Conservation (phyloP, 805 yeast species). For the Yarrowia deformans region DNA sequence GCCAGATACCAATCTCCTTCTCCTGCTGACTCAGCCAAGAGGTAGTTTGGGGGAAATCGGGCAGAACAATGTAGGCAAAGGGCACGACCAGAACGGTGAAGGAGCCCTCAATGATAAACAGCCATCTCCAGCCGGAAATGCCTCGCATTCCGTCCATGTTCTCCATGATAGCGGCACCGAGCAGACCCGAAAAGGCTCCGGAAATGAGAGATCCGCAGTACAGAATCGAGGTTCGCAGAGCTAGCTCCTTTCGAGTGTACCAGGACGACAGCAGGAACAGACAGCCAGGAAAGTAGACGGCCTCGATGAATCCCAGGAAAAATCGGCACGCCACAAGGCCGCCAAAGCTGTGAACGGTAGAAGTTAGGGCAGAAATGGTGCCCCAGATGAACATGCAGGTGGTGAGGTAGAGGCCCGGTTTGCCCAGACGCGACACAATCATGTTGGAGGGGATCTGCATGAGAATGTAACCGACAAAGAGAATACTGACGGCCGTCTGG, state of each 20-base stretch:
- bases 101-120: conserved; percentile 62
- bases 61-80: conserved; percentile 57
- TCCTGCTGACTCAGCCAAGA: conserved; percentile 43
- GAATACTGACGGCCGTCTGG: conserved; percentile 54
- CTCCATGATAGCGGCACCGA: conserved; percentile 61
- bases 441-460: conserved; percentile 49
- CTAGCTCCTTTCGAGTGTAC: conserved; percentile 61
- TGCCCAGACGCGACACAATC: conserved; percentile 51
- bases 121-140: conserved; percentile 61
- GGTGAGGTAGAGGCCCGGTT: conserved; percentile 55
- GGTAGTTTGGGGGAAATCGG: conserved; percentile 60
- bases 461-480: conserved; percentile 54
- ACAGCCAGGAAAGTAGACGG: conserved; percentile 59
- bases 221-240: conserved; percentile 59
- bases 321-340: conserved; percentile 57
- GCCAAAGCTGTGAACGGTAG: conserved; percentile 55
- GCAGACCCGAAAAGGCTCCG: conserved; percentile 63
- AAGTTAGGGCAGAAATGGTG: conserved; percentile 57
- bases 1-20: conserved; percentile 42
- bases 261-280: conserved; percentile 61
- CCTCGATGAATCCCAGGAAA: conserved; percentile 58
- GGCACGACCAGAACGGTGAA: conserved; percentile 49
- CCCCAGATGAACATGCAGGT: conserved; percentile 61
- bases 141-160: conserved; percentile 55
- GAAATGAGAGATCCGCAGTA: conserved; percentile 59